Evolutionary conservation across 306 rosid species (phyloP), one percentile per base, ranked within the genome.

Genomic region (Rosa rugosa): DNA sequence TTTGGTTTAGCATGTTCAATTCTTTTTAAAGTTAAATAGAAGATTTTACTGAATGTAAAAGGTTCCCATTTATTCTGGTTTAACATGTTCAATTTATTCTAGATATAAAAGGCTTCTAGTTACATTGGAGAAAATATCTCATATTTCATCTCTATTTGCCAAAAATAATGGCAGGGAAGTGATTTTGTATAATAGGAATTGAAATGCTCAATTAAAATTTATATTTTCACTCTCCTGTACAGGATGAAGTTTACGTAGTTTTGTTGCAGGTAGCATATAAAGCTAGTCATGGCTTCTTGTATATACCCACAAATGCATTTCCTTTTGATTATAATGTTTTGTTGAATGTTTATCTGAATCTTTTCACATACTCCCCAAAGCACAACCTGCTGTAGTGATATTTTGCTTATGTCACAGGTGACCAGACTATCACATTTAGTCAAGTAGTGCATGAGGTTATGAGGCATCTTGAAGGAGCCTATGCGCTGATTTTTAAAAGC

Each of bases 391-490:
- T 59, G 38, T 44, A 56, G 76, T 79, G 79, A 59, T 46, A 81
- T 84, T 41, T 79, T 76, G 73, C 80, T 82, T 49, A 12, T 83
- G 64, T 82, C 79, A 79, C 97, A 92, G 99, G 87, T 81, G 94
- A 76, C 69, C 97, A 86, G 77, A 80, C 80, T 81, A 93, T 95
- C 84, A 77, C 99, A 80, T 95, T 95, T 85, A 85, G 94, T 86
- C 97, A 95, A 84, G 97, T 95, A 84, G 98, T 95, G 86, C 89
- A 92, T 71, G 98, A 91, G 84, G 99, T 95, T 80, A 95, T 92
- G 99, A 90, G 99, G 88, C 99, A 95, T 85, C 97, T 93, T 76
- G 99, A 95, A 82, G 99, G 99, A 83, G 99, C 99, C 71, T 95
- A 93, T 89, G 99, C 99, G 50, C 94, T 95, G 77, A 92, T 95